phyloP scores from a whole-genome alignment of 2,329 filamentous ascomycete species.

The Venturia carpophila region DNA sequence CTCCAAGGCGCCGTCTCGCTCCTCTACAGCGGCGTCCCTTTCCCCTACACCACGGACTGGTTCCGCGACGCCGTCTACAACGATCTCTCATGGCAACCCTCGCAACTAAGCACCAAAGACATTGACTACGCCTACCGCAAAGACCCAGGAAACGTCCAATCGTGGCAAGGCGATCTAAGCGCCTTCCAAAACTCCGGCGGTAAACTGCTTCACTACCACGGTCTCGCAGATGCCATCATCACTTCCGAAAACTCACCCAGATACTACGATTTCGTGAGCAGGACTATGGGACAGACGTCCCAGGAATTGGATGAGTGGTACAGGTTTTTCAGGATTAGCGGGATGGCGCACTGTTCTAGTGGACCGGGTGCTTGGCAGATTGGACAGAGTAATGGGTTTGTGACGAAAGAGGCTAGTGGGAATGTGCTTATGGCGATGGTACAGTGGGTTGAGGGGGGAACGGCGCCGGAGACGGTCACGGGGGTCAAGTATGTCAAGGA shows the following conservation, averaged over 20 bases:
- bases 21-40: conserved; percentile 7
- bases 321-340: conserved; percentile 14
- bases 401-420: not conserved
- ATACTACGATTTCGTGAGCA: conserved; percentile 10
- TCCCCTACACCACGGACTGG: conserved; percentile 7
- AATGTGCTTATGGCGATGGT: conserved; percentile 16
- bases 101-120: not conserved
- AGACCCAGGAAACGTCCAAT: conserved; percentile 13
- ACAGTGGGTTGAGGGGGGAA: conserved; percentile 15
- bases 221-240: conserved; percentile 6
- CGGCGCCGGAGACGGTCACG: conserved; percentile 20
- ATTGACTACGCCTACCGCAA: not conserved
- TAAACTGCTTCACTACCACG: conserved; percentile 14
- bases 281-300: not conserved
- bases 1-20: not conserved
- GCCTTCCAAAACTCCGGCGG: conserved; percentile 2
- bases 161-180: conserved; percentile 8
- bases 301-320: conserved; percentile 9
- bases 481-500: conserved; percentile 23
- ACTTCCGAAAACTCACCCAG: not conserved
- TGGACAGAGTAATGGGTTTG: conserved; percentile 1
- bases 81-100: conserved; percentile 3
- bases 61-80: conserved; percentile 15
- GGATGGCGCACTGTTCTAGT: conserved; percentile 8
- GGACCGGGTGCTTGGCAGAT: conserved; percentile 14